These are phyloP conservation scores for Pestalotiopsis fici DNA, from an alignment of 2,329 filamentous ascomycete genomes.

Conservation along the genomic window DNA sequence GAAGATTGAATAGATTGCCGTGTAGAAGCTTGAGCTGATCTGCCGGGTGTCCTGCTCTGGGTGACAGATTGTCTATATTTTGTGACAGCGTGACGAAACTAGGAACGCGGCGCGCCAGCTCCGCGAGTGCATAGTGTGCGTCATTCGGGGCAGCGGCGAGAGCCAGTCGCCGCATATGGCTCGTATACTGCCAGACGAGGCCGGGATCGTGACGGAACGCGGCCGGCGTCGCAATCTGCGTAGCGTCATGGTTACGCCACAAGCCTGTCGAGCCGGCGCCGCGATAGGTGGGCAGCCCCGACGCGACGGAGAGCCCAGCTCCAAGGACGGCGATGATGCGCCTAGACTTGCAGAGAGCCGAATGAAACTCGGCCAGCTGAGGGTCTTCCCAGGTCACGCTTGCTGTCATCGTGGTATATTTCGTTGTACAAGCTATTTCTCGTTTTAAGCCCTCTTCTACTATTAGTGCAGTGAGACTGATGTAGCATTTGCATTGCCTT, in stretches of 20 bases:
- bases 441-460: no score
- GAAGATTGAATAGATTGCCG: constrained; percentile 64
- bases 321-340: constrained; percentile 31
- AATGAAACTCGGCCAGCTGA: no score
- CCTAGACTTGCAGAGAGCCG: constrained; percentile 12
- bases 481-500: no score
- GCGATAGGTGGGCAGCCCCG: constrained; percentile 56
- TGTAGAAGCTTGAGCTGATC: constrained; percentile 63
- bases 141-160: constrained; percentile 62
- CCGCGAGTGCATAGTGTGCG: constrained; percentile 65
- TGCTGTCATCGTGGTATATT: no score
- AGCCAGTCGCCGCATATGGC: constrained; percentile 64
- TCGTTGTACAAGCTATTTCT: no score
- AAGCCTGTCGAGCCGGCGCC: constrained; percentile 57
- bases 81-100: constrained; percentile 63
- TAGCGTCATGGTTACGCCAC: constrained; percentile 64
- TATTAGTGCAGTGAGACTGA: no score
- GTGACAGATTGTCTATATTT: constrained; percentile 64
- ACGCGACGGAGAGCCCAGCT: constrained; percentile 29
- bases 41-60: constrained; percentile 58
- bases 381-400: no score
- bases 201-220: constrained; percentile 62
- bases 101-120: constrained; percentile 53
- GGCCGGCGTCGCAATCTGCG: constrained; percentile 59
- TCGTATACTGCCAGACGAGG: constrained; percentile 74